A percentile compares a stretch with the other conserved stretches of the same genome.
These are phyloP conservation scores for Macadamia integrifolia DNA, from an alignment of 164 flowering plant genomes.

Conservation along the genomic window DNA sequence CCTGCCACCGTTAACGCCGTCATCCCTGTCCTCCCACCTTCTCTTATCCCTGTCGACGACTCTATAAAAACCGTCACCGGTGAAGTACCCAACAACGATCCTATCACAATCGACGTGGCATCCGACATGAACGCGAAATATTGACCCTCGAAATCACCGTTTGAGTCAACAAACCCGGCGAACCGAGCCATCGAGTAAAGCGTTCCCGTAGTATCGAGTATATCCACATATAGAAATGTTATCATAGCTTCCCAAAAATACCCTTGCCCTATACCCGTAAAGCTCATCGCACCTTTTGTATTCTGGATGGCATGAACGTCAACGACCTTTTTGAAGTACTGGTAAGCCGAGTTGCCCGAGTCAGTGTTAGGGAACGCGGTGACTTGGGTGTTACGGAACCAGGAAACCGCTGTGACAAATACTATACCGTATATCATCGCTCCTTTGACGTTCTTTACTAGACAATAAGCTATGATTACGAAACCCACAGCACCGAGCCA, in stretches of 20 bases:
- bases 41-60: conserved; percentile 85
- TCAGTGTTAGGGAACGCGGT: conserved; percentile 71
- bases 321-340: conserved; percentile 69
- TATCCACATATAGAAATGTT: conserved; percentile 81
- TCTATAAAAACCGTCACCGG: conserved; percentile 85
- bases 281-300: conserved; percentile 82
- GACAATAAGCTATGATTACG: conserved; percentile 67
- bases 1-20: conserved; percentile 79
- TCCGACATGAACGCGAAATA: conserved; percentile 92
- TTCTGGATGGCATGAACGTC: conserved; percentile 61
- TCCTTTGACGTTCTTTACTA: conserved; percentile 66
- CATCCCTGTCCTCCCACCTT: conserved; percentile 87
- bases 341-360: conserved; percentile 45
- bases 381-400: conserved; percentile 76
- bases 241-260: conserved; percentile 75
- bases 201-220: conserved; percentile 81
- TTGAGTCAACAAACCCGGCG: conserved; percentile 55
- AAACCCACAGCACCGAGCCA: conserved; percentile 85
- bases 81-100: conserved; percentile 83
- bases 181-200: conserved; percentile 85
- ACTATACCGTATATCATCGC: conserved; percentile 92
- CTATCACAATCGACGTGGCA: conserved; percentile 73
- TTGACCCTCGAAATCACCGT: conserved; percentile 84
- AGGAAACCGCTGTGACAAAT: conserved; percentile 80
- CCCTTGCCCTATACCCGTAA: conserved; percentile 38